A percentile compares a stretch with the other conserved stretches of the same genome.
phyloP scores from a whole-genome alignment of 805 yeast genomes.

The Naumovozyma castellii region DNA sequence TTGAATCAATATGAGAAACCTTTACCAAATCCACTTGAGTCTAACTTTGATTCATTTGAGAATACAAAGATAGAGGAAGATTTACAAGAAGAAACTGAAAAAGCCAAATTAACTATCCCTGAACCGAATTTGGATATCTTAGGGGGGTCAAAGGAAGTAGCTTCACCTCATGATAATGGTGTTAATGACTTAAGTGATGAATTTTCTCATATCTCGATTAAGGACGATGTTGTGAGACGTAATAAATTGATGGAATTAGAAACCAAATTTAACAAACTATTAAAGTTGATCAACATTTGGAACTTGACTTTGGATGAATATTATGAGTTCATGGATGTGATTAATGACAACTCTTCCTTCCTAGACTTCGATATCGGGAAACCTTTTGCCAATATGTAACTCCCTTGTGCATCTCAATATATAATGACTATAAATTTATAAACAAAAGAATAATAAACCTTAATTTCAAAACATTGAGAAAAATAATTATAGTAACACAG shows the following conservation, averaged over 20 bases:
- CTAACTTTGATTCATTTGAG: neutral
- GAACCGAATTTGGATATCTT: no score
- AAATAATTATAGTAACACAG: neutral
- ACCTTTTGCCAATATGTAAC: conserved; percentile 1
- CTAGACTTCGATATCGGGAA: conserved; percentile 19
- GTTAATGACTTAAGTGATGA: neutral
- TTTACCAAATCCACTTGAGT: neutral
- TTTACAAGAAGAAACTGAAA: no score
- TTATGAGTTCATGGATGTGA: conserved; percentile 15
- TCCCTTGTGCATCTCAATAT: no score
- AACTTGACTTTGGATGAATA: conserved; percentile 23
- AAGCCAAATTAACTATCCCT: no score
- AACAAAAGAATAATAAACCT: neutral
- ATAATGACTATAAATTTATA: neutral
- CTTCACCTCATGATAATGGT: neutral
- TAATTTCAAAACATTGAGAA: neutral
- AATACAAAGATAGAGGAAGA: no score
- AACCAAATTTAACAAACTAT: conserved; percentile 13
- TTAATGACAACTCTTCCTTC: conserved; percentile 11
- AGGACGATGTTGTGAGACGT: neutral
- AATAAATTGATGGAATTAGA: conserved; percentile 6
- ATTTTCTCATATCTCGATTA: neutral
- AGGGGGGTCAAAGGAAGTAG: no score
- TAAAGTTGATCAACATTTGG: conserved; percentile 14
- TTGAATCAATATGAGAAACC: neutral